A percentile compares a stretch with the other conserved stretches of the same genome.
Evolutionary conservation across 2,329 filamentous ascomycete genomes (phyloP).

Genomic region (Cucurbitaria berberidis): DNA sequence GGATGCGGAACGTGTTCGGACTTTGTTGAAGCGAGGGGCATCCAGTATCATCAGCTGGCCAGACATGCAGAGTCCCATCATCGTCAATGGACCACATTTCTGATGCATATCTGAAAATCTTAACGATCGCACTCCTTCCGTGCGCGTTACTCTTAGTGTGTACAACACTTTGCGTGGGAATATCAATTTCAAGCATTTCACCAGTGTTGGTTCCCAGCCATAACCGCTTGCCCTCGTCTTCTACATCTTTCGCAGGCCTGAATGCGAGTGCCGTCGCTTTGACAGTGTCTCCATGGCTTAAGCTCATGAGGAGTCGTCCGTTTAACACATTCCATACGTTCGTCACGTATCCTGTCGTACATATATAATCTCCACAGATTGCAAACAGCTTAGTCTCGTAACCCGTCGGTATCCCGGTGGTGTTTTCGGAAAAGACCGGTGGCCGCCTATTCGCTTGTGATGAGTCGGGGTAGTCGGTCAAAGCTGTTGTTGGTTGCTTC

Average conservation of each 20-base stretch:
- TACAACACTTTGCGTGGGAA: conserved; percentile 73
- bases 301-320: conserved; percentile 79
- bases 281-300: conserved; percentile 83
- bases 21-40: conserved; percentile 75
- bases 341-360: conserved; percentile 85
- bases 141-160: conserved; percentile 75
- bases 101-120: conserved; percentile 83
- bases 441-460: conserved; percentile 84
- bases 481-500: conserved; percentile 60
- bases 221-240: conserved; percentile 79
- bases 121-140: conserved; percentile 77
- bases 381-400: conserved; percentile 88
- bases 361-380: conserved; percentile 85
- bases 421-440: conserved; percentile 73
- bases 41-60: conserved; percentile 79
- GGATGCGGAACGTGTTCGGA: conserved; percentile 78
- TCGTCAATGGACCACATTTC: conserved; percentile 96
- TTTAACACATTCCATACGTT: conserved; percentile 86
- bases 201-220: conserved; percentile 92
- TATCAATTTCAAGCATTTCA: conserved; percentile 88
- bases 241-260: conserved; percentile 77
- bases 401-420: conserved; percentile 78
- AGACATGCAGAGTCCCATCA: conserved; percentile 82
- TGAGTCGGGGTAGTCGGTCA: conserved; percentile 78
- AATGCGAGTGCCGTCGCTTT: conserved; percentile 84